Conservation (phyloP, 2,329 filamentous ascomycete genomes). For the Penicillium brasilianum region DNA sequence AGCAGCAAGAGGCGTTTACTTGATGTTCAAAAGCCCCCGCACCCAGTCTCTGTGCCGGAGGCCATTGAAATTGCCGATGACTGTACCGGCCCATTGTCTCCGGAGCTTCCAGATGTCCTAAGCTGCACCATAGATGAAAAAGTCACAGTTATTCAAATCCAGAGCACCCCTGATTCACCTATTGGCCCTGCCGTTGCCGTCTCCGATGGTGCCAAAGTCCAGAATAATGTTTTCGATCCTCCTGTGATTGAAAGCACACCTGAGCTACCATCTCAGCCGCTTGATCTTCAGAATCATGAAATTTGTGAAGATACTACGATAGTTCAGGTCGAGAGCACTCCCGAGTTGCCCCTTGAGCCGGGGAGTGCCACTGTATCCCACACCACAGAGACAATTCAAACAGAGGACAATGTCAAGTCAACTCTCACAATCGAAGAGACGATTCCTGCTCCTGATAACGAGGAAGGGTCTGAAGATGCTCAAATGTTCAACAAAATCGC, state of each 20-base stretch:
- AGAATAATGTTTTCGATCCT: background rate
- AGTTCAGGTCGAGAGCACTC: conserved; percentile 1
- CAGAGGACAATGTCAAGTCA: background rate
- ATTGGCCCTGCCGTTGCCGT: background rate
- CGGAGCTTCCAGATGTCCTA: background rate
- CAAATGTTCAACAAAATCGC: background rate
- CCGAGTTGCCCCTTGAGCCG: background rate
- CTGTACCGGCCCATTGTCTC: background rate
- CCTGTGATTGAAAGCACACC: background rate
- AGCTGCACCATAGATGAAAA: background rate
- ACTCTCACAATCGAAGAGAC: background rate
- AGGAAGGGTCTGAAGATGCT: background rate
- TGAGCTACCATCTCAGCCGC: background rate
- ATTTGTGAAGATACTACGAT: background rate
- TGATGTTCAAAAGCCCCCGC: background rate
- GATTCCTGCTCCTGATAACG: background rate
- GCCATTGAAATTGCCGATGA: background rate
- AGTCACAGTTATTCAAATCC: background rate
- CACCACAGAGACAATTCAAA: background rate
- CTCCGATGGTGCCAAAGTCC: background rate
- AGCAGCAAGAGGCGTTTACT: conserved; percentile 2
- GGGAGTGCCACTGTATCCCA: background rate
- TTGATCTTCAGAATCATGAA: background rate
- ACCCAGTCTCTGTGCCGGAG: background rate
- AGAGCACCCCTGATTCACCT: background rate